Conservation (phyloP, 2,329 filamentous ascomycete genomes). For the Colletotrichum aenigma region DNA sequence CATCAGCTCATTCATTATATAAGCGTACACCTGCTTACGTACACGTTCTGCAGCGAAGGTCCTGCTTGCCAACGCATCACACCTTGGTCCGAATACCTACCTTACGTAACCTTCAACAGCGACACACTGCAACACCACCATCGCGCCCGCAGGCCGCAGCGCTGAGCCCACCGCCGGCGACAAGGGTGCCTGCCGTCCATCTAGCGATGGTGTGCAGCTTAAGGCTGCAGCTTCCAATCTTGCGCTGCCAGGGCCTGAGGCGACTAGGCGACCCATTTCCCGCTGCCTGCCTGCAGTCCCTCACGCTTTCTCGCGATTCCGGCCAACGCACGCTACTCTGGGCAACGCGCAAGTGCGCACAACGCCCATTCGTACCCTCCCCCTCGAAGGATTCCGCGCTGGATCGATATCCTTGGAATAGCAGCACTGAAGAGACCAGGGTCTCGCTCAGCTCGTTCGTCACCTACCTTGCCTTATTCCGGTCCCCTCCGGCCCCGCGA, state of each 20-base stretch:
- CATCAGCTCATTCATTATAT: not conserved
- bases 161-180: not conserved
- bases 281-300: not conserved
- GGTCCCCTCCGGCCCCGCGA: not conserved
- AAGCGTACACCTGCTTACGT: not conserved
- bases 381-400: not conserved
- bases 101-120: not conserved
- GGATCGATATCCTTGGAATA: not conserved
- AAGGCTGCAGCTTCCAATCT: slow-evolving; percentile 1
- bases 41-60: not conserved
- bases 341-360: not conserved
- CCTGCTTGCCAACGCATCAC: not conserved
- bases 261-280: not conserved
- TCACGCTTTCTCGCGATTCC: not conserved
- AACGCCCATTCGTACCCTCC: not conserved
- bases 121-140: not conserved
- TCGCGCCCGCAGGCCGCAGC: not conserved
- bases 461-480: not conserved
- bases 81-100: not conserved
- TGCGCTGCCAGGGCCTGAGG: not conserved
- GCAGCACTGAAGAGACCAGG: not conserved
- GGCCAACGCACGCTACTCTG: not conserved
- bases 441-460: not conserved
- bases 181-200: not conserved
- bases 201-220: slow-evolving; percentile 5